These are phyloP conservation scores for Nitzschia inconspicua DNA, from an alignment of 108 stramenopile genomes.

Conservation along the genomic window DNA sequence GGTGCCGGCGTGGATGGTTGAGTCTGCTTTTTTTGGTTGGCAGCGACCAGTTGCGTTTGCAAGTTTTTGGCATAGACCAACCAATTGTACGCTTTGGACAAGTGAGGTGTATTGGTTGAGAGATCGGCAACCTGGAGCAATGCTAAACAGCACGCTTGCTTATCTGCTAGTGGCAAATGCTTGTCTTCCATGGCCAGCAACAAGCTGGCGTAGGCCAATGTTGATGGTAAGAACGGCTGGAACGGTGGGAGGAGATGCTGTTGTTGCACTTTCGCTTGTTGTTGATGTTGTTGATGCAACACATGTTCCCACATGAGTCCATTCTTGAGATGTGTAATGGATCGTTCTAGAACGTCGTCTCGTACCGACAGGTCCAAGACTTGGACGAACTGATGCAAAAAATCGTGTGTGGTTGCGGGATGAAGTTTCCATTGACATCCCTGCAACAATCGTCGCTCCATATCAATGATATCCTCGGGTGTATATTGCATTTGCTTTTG, in stretches of 20 bases:
- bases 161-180: not conserved
- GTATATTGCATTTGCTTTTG: not conserved
- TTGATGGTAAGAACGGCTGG: not conserved
- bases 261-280: no score
- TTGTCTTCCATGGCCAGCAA: slow-evolving; percentile 7
- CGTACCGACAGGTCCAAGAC: not conserved
- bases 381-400: not conserved
- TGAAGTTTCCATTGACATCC: slow-evolving; percentile 10
- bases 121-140: not conserved
- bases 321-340: not conserved
- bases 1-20: not conserved
- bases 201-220: slow-evolving; percentile 4
- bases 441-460: slow-evolving; percentile 1
- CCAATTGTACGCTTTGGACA: slow-evolving; percentile 10
- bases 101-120: slow-evolving; percentile 1
- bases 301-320: slow-evolving; percentile 5
- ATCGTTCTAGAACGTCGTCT: not conserved
- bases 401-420: slow-evolving; percentile 5
- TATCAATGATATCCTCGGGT: not conserved
- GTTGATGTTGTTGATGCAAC: not conserved
- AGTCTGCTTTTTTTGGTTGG: not conserved
- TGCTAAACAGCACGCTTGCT: not conserved
- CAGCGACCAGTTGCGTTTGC: not conserved
- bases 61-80: not conserved
- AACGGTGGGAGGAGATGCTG: no score